Percentiles rank a stretch among this genome's conserved stretches.
These are phyloP conservation scores for Colletotrichum sp. DNA, from an alignment of 2,329 filamentous ascomycete species.

Conservation along the genomic window DNA sequence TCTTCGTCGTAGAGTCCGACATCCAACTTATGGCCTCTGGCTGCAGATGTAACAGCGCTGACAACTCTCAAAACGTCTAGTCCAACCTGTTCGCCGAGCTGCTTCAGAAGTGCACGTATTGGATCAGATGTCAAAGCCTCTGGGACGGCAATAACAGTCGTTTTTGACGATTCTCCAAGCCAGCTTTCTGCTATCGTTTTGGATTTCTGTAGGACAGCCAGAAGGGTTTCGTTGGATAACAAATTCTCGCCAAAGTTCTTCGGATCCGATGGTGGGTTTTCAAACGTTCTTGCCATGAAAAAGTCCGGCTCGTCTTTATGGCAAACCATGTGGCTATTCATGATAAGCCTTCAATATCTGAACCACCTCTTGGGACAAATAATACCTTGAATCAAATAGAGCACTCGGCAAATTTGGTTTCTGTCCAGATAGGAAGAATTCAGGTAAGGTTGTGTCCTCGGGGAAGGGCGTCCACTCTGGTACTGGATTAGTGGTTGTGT, in stretches of 20 bases:
- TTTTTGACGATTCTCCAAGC: background rate
- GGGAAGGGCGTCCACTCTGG: background rate
- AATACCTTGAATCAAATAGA: background rate
- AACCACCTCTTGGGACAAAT: background rate
- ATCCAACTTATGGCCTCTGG: background rate
- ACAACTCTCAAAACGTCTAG: background rate
- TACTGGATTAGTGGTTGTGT: background rate
- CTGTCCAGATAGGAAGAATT: background rate
- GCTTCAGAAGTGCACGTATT: background rate
- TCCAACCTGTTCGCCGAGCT: background rate
- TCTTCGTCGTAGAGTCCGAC: background rate
- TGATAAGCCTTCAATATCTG: background rate
- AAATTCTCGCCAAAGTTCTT: accelerated
- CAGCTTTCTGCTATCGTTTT: background rate
- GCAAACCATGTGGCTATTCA: background rate
- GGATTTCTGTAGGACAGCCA: background rate
- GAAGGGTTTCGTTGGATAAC: background rate
- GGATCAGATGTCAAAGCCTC: background rate
- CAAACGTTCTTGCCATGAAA: background rate
- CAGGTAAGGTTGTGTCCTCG: background rate
- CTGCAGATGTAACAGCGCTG: background rate
- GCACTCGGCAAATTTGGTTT: background rate
- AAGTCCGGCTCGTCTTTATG: background rate
- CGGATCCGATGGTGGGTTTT: background rate
- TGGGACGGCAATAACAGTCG: background rate